Base-by-base conservation (phyloP, 192 early-diverging fungal species). In the Bifiguratus adelaidae region DNA sequence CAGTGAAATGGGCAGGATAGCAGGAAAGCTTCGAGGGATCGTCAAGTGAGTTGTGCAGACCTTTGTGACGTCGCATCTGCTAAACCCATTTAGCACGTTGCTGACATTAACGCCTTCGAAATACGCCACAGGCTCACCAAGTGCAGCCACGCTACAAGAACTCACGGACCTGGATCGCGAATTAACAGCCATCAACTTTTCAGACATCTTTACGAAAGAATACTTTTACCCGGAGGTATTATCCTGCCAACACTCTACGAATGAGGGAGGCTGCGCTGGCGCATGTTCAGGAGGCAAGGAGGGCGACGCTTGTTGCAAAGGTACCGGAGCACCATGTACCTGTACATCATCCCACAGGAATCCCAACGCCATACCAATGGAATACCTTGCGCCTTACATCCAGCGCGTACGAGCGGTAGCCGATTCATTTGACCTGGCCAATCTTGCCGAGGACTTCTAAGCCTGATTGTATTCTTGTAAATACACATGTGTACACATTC, bases 11-110 rank as follows among this genome's bases (percentile, higher is more conserved):
- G 80, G 75, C 11, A 47, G 64, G 24, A 47, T 56, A 23, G 19
- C 80, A 2, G 80, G 80, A 7, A 50, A 67, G 45, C 49, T 82
- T 30, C 65, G 70, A 15, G 80, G 80, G 7, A 37, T 65, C 26
- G 26, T 74, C 29, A 73, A 67, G 79, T 79, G 59, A 30, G 26
- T 12, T 20, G 16, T 38, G 22, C 12, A 38, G 16, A 15, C n/a
- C 4, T 7, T 38, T 12, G 16, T 15, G n/a, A 33, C 32, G n/a
- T 33, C n/a, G 8, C 32, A n/a, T 33, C 9, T 33, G n/a, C 22
- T 38, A 7, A 7, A 15, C n/a, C 22, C 37, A 4, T 38, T 15
- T 21, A 38, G 37, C 37, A 38, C 37, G 16, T 21, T 38, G 7
- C 16, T 38, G 16, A 38, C 37, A n/a, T 38, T 38, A 7, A 20